phyloP scores from a whole-genome alignment of 148 eudicot species.

The Camellia sinensis region DNA sequence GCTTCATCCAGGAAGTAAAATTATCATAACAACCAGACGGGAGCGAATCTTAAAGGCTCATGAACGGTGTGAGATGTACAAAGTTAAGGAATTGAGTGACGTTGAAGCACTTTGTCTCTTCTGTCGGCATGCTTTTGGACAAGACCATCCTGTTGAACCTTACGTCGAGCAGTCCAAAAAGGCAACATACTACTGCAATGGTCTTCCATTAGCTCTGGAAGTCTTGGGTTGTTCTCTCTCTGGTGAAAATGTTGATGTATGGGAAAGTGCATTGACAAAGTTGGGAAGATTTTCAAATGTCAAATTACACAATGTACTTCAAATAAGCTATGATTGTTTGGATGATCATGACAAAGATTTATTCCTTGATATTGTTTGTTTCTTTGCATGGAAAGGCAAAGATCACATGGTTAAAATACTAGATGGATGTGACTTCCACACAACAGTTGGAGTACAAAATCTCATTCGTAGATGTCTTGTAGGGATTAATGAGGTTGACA shows the following conservation, averaged over 20 bases:
- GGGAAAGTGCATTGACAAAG: slow-evolving; percentile 6
- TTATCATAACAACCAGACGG: slow-evolving; percentile 15
- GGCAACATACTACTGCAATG: not conserved
- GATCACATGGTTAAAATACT: slow-evolving; percentile 4
- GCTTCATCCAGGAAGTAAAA: slow-evolving; percentile 14
- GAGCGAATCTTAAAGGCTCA: slow-evolving; percentile 9
- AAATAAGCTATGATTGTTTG: slow-evolving; percentile 11
- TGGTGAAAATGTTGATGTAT: slow-evolving; percentile 1
- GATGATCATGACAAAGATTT: slow-evolving; percentile 9
- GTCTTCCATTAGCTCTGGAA: slow-evolving; percentile 16
- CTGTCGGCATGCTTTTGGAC: slow-evolving; percentile 13
- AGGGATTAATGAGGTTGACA: not conserved
- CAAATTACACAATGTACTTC: slow-evolving; percentile 11
- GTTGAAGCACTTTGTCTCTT: slow-evolving; percentile 15
- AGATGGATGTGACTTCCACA: not conserved
- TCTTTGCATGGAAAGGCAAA: slow-evolving; percentile 12
- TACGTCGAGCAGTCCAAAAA: slow-evolving; percentile 3
- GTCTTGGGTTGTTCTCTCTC: slow-evolving; percentile 1
- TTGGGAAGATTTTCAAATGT: not conserved
- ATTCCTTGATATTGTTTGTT: slow-evolving; percentile 14
- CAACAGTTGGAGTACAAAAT: not conserved
- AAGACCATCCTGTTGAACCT: slow-evolving; percentile 2
- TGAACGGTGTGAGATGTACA: not conserved
- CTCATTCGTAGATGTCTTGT: slow-evolving; percentile 2
- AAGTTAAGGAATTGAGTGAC: not conserved